A percentile compares a stretch with the other conserved stretches of the same genome.
These are phyloP conservation scores for Cocos nucifera DNA, from an alignment of 176 grass and related monocot genomes.

Conservation along the genomic window DNA sequence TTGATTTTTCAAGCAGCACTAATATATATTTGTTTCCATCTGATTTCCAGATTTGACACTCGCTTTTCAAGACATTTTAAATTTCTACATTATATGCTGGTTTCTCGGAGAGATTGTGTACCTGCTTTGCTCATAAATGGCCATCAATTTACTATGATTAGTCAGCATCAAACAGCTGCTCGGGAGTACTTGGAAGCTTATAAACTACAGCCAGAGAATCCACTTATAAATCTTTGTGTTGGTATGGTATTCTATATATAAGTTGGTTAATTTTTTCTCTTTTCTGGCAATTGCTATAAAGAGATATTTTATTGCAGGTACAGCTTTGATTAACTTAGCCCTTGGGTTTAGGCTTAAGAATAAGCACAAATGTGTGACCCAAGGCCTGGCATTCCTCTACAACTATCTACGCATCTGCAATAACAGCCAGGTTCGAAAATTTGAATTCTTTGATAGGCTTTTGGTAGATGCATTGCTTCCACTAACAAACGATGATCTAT, in stretches of 20 bases:
- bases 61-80: constrained; percentile 60
- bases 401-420: constrained; percentile 53
- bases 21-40: constrained; percentile 3
- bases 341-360: constrained; percentile 94
- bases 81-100: constrained; percentile 51
- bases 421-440: constrained; percentile 74
- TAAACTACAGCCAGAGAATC: constrained; percentile 75
- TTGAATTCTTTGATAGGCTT: background rate
- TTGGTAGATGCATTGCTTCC: no score
- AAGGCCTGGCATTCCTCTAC: constrained; percentile 83
- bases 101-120: constrained; percentile 44
- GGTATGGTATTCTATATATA: constrained; percentile 22
- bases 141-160: constrained; percentile 73
- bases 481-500: no score
- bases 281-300: no score
- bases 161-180: constrained; percentile 76
- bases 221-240: constrained; percentile 81
- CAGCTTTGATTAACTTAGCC: constrained; percentile 72
- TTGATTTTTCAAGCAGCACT: background rate
- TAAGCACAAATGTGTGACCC: constrained; percentile 80
- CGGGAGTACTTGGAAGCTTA: constrained; percentile 87
- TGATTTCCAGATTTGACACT: constrained; percentile 58
- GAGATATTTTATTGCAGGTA: constrained; percentile 32
- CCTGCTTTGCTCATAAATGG: constrained; percentile 71
- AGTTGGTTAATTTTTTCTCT: background rate